phyloP scores from a whole-genome alignment of 2,329 filamentous ascomycete genomes.

The Cercospora sp. region DNA sequence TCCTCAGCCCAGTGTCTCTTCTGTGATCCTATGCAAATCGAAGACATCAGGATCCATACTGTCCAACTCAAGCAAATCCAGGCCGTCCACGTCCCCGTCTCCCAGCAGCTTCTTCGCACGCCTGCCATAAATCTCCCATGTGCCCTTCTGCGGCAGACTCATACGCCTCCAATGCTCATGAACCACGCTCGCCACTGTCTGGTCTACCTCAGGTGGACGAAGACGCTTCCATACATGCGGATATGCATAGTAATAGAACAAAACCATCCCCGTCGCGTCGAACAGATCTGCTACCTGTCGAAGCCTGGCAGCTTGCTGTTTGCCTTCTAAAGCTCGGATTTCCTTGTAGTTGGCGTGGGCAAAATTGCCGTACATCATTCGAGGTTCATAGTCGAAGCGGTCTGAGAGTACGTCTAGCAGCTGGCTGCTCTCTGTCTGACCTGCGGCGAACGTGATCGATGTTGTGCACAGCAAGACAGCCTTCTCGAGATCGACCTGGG shows the following conservation, averaged over 20 bases:
- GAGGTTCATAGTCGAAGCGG: conserved; percentile 15
- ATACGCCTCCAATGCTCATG: conserved; percentile 22
- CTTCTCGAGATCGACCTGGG: not conserved
- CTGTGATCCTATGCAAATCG: conserved; percentile 15
- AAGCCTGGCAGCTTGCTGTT: conserved; percentile 24
- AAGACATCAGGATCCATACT: conserved; percentile 18
- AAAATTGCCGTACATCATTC: conserved; percentile 29
- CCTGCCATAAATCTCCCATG: conserved; percentile 18
- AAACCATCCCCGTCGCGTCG: conserved; percentile 19
- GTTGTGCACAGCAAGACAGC: not conserved
- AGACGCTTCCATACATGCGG: conserved; percentile 25
- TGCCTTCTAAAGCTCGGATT: conserved; percentile 22
- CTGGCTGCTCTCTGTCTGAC: not conserved
- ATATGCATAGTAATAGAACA: conserved; percentile 28
- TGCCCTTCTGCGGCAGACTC: conserved; percentile 10
- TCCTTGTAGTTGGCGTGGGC: conserved; percentile 21
- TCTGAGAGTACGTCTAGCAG: conserved; percentile 24
- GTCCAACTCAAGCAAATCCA: conserved; percentile 23
- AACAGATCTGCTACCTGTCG: conserved; percentile 27
- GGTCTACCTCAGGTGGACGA: conserved; percentile 17
- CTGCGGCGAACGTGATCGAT: not conserved
- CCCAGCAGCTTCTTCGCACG: conserved; percentile 22
- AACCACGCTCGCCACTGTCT: conserved; percentile 22
- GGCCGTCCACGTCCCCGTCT: conserved; percentile 22
- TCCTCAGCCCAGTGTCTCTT: not conserved